phyloP scores from a whole-genome alignment of 2,329 filamentous ascomycete species.

The Cercospora nicotianae region DNA sequence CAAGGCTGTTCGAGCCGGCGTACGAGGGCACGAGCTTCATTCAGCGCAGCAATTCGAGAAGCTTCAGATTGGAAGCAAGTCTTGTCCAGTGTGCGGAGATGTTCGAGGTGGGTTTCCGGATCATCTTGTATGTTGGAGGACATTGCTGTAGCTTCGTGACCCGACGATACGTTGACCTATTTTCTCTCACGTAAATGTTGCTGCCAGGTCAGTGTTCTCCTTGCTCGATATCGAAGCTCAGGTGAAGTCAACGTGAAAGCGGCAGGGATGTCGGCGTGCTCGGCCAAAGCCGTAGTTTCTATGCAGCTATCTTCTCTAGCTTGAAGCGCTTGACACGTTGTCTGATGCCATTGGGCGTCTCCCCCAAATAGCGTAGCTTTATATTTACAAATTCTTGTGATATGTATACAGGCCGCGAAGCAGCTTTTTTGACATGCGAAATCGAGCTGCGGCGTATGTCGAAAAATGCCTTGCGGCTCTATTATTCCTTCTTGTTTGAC shows the following conservation, averaged over 20 bases:
- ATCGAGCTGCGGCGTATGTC: background rate
- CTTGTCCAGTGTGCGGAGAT: constrained; percentile 3
- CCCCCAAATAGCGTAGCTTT: background rate
- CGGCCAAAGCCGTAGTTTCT: background rate
- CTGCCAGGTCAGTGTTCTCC: background rate
- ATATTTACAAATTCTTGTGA: background rate
- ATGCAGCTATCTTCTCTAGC: background rate
- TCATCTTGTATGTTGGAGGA: background rate
- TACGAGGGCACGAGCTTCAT: constrained; percentile 17
- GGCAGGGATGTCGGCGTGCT: background rate
- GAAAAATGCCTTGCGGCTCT: background rate
- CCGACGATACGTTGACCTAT: background rate
- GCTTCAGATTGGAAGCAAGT: constrained; percentile 18
- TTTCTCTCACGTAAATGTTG: background rate
- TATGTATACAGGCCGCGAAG: background rate
- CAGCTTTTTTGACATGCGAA: background rate
- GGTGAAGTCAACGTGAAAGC: background rate
- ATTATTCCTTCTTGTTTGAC: background rate
- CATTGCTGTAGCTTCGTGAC: background rate
- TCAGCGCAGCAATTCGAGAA: constrained; percentile 8
- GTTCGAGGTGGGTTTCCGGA: background rate
- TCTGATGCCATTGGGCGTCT: background rate
- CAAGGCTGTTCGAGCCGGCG: constrained; percentile 20
- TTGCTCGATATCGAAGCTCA: background rate
- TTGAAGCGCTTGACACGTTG: constrained; percentile 3